Evolutionary conservation across 139 green algal species (phyloP).

Genomic region (Axilococcus clingmanii): DNA sequence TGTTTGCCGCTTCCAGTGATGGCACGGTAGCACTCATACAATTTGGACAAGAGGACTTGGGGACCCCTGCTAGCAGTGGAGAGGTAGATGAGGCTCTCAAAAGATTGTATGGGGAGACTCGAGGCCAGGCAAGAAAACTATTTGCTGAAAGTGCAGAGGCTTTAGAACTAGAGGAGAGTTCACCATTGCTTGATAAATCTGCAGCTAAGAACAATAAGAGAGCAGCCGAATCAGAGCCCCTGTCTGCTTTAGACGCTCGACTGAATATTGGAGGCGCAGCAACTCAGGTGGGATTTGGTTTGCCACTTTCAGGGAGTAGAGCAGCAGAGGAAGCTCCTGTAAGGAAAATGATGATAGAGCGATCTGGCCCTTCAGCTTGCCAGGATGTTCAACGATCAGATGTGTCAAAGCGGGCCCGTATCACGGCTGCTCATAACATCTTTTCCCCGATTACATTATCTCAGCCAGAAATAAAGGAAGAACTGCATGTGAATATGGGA

Average conservation of each 20-base stretch:
- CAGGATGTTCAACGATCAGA: no score
- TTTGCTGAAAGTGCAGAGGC: conserved; percentile 36
- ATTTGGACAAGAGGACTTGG: conserved; percentile 49
- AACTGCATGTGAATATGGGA: no score
- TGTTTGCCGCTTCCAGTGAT: conserved; percentile 65
- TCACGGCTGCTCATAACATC: no score
- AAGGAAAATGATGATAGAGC: no score
- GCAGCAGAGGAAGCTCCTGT: no score
- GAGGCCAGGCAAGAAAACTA: conserved; percentile 4
- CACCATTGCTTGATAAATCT: background rate
- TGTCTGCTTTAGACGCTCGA: conserved; percentile 14
- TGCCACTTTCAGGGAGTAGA: no score
- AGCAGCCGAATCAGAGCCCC: no score
- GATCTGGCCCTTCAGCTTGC: no score
- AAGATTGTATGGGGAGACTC: conserved; percentile 44
- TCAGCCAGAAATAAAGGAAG: no score
- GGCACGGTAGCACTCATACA: conserved; percentile 50
- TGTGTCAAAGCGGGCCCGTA: no score
- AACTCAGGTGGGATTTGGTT: conserved; percentile 19
- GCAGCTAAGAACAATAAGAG: background rate
- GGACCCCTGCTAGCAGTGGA: conserved; percentile 22
- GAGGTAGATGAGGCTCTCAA: conserved; percentile 40
- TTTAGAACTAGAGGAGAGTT: conserved; percentile 19
- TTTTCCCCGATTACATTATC: no score
- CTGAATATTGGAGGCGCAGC: conserved; percentile 4